Evolutionary conservation across 192 early-diverging fungal genomes (phyloP).

Genomic region (Cetraspora pellucida): DNA sequence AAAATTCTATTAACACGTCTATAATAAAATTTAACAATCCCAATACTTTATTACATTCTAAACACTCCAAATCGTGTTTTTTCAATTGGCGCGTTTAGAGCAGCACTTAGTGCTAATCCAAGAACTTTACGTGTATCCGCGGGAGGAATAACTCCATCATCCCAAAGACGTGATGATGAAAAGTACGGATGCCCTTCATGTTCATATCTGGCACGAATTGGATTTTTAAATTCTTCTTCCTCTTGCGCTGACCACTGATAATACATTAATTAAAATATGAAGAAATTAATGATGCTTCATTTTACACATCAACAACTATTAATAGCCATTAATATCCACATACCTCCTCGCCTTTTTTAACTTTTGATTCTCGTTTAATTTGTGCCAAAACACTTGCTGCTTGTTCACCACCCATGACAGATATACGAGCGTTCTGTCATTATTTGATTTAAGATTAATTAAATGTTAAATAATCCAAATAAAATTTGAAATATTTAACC

Average conservation of each 20-base stretch:
- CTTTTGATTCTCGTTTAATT: conserved; percentile 80
- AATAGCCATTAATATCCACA: no score
- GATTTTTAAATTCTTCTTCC: conserved; percentile 80
- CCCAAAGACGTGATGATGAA: conserved; percentile 86
- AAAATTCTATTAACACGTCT: no score
- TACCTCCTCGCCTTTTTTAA: conserved; percentile 66
- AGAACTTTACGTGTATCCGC: conserved; percentile 84
- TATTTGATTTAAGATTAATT: not conserved
- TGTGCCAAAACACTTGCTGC: conserved; percentile 89
- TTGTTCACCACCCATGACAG: conserved; percentile 98
- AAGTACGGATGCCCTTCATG: conserved; percentile 95
- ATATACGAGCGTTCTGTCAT: conserved; percentile 74
- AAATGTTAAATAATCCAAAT: conserved; percentile 13
- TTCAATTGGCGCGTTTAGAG: conserved; percentile 71
- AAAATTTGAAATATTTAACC: conserved; percentile 21
- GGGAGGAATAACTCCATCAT: conserved; percentile 94
- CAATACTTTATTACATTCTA: conserved; percentile 94
- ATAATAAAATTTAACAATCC: no score
- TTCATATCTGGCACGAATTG: conserved; percentile 86
- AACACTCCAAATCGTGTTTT: conserved; percentile 91
- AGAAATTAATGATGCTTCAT: conserved; percentile 1
- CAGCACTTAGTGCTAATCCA: conserved; percentile 79
- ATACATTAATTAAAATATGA: conserved; percentile 1
- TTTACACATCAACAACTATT: not conserved
- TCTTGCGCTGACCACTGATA: conserved; percentile 71